Evolutionary conservation across 2,329 filamentous ascomycete species (phyloP).

Genomic region (Nigrospora oryzae): DNA sequence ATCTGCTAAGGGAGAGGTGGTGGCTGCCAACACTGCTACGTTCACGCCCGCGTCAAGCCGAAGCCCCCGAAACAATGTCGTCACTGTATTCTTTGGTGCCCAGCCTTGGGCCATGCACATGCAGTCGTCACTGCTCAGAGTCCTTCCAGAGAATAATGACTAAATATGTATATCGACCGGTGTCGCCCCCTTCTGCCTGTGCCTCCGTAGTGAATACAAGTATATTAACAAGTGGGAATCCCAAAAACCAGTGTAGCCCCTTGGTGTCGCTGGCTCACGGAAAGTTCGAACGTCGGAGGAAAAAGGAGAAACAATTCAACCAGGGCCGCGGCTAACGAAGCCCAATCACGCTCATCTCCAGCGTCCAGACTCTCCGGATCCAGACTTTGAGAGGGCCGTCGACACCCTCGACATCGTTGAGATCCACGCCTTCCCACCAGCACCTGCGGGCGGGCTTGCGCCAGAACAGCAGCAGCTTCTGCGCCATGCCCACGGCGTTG

Average conservation of each 20-base stretch:
- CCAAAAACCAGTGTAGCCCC: neutral
- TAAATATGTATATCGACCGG: too few relatives aligned
- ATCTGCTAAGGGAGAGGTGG: too few relatives aligned
- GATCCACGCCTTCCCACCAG: conserved; percentile 98
- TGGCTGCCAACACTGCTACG: too few relatives aligned
- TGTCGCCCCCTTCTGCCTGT: too few relatives aligned
- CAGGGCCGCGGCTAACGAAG: conserved; percentile 43
- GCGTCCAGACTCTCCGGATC: conserved; percentile 96
- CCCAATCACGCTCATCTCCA: conserved; percentile 95
- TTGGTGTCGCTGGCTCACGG: neutral
- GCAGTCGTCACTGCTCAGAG: too few relatives aligned
- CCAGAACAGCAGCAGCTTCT: conserved; percentile 97
- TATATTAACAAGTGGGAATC: conserved; percentile 1
- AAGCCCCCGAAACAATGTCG: too few relatives aligned
- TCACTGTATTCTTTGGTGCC: too few relatives aligned
- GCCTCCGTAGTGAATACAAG: neutral
- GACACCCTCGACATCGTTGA: conserved; percentile 82
- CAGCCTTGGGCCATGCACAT: too few relatives aligned
- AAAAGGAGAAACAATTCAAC: neutral
- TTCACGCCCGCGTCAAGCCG: too few relatives aligned
- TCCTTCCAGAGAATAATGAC: too few relatives aligned
- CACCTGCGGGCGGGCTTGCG: conserved; percentile 90
- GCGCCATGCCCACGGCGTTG: conserved; percentile 91
- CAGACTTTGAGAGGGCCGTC: conserved; percentile 92
- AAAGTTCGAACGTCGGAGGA: neutral